Percentiles rank a stretch among this genome's conserved stretches.
Evolutionary conservation across 352 stramenopile species (phyloP).

Genomic region (Blastocystis sp.): DNA sequence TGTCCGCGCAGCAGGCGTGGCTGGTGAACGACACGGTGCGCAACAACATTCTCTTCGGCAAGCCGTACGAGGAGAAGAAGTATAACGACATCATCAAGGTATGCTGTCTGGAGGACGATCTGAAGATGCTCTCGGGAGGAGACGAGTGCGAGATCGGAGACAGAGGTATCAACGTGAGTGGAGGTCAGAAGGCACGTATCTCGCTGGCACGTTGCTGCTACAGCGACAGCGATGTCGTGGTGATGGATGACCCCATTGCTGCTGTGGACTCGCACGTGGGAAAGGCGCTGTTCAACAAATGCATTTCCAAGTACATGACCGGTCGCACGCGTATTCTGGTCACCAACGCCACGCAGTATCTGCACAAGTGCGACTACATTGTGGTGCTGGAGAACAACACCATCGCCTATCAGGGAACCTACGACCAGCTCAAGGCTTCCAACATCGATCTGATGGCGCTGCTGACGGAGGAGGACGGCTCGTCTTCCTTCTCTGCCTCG

Average conservation of each 20-base stretch:
- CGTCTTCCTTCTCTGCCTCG: conserved; percentile 58
- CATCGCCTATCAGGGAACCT: conserved; percentile 65
- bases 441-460: conserved; percentile 58
- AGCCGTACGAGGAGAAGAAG: conserved; percentile 64
- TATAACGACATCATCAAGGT: conserved; percentile 67
- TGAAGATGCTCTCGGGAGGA: conserved; percentile 69
- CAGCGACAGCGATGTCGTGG: conserved; percentile 62
- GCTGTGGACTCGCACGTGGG: conserved; percentile 66
- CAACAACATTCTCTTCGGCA: conserved; percentile 81
- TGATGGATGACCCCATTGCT: conserved; percentile 62
- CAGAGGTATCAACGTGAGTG: conserved; percentile 67
- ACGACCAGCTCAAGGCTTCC: conserved; percentile 59
- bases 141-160: conserved; percentile 75
- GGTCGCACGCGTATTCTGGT: conserved; percentile 67
- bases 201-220: conserved; percentile 64
- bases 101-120: conserved; percentile 70
- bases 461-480: neutral
- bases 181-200: conserved; percentile 68
- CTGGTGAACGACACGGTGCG: conserved; percentile 78
- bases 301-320: conserved; percentile 65
- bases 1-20: conserved; percentile 78
- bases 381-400: conserved; percentile 63
- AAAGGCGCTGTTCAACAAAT: conserved; percentile 66
- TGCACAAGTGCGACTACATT: conserved; percentile 63
- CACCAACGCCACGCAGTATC: conserved; percentile 67